phyloP scores from a whole-genome alignment of 2,329 filamentous ascomycete genomes.

The Magnaporthiopsis rhizophila region DNA sequence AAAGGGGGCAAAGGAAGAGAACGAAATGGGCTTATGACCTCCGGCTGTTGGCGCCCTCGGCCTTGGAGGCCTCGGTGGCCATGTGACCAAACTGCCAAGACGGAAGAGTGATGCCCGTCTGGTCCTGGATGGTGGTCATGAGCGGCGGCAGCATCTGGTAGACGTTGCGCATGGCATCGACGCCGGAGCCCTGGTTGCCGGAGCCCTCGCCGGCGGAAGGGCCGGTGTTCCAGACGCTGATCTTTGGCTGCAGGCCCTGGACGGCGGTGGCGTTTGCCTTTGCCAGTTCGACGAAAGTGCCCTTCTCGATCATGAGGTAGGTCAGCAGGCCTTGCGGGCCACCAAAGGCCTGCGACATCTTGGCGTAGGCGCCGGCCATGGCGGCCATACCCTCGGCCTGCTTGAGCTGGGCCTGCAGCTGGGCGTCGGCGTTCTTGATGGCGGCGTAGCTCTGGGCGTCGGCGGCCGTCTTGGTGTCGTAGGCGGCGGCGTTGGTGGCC shows the following conservation, averaged over 20 bases:
- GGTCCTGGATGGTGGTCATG: slow-evolving; percentile 78
- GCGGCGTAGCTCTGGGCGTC: slow-evolving; percentile 30
- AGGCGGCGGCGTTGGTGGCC: slow-evolving; percentile 36
- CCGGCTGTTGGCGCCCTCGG: slow-evolving; percentile 20
- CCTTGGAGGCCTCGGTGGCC: slow-evolving; percentile 23
- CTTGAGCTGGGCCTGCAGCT: slow-evolving; percentile 48
- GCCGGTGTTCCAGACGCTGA: slow-evolving; percentile 83
- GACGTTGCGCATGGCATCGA: slow-evolving; percentile 68
- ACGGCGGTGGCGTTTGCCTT: slow-evolving; percentile 71
- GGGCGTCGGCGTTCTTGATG: slow-evolving; percentile 44
- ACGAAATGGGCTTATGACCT: background rate
- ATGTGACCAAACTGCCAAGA: slow-evolving; percentile 60
- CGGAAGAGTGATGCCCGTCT: slow-evolving; percentile 75
- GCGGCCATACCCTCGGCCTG: slow-evolving; percentile 70
- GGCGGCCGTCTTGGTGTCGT: slow-evolving; percentile 38
- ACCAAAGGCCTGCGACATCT: slow-evolving; percentile 64
- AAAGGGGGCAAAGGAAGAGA: background rate
- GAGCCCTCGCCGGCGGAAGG: slow-evolving; percentile 30
- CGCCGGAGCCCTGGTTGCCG: slow-evolving; percentile 31
- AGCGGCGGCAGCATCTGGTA: slow-evolving; percentile 80
- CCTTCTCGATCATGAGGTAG: slow-evolving; percentile 82
- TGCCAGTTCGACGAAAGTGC: slow-evolving; percentile 69
- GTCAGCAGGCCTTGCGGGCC: slow-evolving; percentile 72
- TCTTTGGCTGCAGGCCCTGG: slow-evolving; percentile 75
- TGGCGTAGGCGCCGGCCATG: slow-evolving; percentile 73